Conservation (phyloP, 495 filamentous ascomycete species). For the Penicillium odoratum region DNA sequence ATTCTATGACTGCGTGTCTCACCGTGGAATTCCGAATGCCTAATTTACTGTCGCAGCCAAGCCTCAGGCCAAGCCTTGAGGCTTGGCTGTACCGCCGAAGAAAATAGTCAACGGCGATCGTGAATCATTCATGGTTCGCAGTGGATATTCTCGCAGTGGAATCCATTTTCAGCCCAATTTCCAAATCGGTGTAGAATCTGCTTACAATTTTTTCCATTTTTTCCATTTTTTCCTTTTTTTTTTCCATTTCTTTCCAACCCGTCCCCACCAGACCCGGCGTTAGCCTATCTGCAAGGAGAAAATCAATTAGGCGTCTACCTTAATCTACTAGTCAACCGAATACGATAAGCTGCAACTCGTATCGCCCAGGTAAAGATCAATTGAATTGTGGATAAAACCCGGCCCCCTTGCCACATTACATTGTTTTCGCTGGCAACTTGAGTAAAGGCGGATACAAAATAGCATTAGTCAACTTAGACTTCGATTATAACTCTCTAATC, state of each 20-base stretch:
- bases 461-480: background rate
- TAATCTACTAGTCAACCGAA: background rate
- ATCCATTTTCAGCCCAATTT: slow-evolving; percentile 1
- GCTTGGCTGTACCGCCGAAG: background rate
- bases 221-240: background rate
- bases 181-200: background rate
- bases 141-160: background rate
- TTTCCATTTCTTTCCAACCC: background rate
- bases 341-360: background rate
- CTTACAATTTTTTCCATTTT: background rate
- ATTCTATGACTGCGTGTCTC: background rate
- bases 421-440: background rate
- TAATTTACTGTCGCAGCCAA: background rate
- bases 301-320: background rate
- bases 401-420: background rate
- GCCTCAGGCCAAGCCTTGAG: background rate
- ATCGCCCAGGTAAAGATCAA: background rate
- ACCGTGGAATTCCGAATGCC: background rate
- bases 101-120: background rate
- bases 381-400: background rate
- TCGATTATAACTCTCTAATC: background rate
- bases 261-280: background rate
- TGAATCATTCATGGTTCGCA: slow-evolving; percentile 2
- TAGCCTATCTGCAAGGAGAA: background rate
- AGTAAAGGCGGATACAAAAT: background rate